Evolutionary conservation across 352 stramenopile species (phyloP).

Genomic region (Phytophthora citrophthora): DNA sequence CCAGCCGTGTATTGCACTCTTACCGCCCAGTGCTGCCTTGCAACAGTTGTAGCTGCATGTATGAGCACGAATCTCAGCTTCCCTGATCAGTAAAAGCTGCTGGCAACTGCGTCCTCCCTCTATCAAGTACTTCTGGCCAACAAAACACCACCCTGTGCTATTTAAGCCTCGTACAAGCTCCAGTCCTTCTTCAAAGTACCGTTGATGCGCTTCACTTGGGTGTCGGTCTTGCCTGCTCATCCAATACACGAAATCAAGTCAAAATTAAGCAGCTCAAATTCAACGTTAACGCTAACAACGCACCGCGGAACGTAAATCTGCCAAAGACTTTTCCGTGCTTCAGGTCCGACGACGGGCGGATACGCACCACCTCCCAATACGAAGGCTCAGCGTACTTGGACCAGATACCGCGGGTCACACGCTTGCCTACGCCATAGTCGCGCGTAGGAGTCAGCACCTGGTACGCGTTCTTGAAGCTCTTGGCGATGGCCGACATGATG

Average conservation of each 20-base stretch:
- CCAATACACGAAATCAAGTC: conserved; percentile 15
- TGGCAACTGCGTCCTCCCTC: conserved; percentile 16
- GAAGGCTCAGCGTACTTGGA: conserved; percentile 72
- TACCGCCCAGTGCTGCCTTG: conserved; percentile 12
- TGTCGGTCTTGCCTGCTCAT: conserved; percentile 67
- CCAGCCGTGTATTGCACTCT: conserved; percentile 35
- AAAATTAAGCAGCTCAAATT: background rate
- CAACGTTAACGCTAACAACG: conserved; percentile 20
- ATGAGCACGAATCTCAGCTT: conserved; percentile 1
- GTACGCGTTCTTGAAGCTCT: conserved; percentile 73
- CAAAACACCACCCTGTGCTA: background rate
- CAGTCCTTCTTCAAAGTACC: conserved; percentile 81
- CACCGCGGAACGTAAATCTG: conserved; percentile 82
- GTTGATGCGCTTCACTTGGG: conserved; percentile 80
- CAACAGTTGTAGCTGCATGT: conserved; percentile 2
- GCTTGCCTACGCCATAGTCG: conserved; percentile 73
- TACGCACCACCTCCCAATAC: conserved; percentile 85
- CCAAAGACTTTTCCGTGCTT: conserved; percentile 89
- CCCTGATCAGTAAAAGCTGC: conserved; percentile 1
- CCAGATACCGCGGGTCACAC: conserved; percentile 82
- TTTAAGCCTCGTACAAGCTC: conserved; percentile 36
- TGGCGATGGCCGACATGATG: conserved; percentile 42
- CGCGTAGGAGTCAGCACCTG: conserved; percentile 72
- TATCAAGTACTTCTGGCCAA: conserved; percentile 17
- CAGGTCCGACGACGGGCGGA: conserved; percentile 74